Evolutionary conservation across 75 land plant genomes (phyloP), one percentile per base, ranked within the genome.

Genomic region (Ceratopteris richardii): DNA sequence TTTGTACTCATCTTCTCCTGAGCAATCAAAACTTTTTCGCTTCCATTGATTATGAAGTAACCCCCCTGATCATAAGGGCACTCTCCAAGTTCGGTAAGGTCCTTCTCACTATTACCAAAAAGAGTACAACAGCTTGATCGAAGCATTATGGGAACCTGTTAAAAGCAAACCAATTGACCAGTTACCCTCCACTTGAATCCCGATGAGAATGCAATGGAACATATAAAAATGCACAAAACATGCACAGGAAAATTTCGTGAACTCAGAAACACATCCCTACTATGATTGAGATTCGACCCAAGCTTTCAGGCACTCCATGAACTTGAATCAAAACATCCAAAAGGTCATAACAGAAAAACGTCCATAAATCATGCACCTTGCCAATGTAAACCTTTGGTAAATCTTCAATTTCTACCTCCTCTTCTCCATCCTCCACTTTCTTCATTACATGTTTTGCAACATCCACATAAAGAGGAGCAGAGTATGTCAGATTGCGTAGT

Each of bases 1-100:
- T 95, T 95, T 37, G 99, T 95, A 69, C 99, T 95, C 99, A 95
- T 95, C 67, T 90, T 95, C 67, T 95, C 99, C 51, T 95, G 99
- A 22, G 99, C 99, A 78, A 95, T 95, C 13, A 95, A 62, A 65
- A 95, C 99, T 72, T 95, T 95, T 68, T 95, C 99, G 78, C 99
- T 95, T 12, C 99, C 99, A 77, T 95, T 95, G 48, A 95, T 95
- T 11, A 95, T 86, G 36, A 95, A 95, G 54, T 95, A 95, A 20
- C 99, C 99, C 31, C 99, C 99, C 75, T 95, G 99, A 59, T 95
- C 99, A 65, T 83, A 84, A 0, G 99, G 99, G 63, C 99, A 95
- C 70, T 95, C 99, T 24, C 99, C 99, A 26, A 95, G 88, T 76
- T 95, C 99, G 1, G 96, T 90, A 13, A 95, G 68, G 66, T 95